phyloP scores from a whole-genome alignment of 352 stramenopile species.

The Phytopythium ostracodes region DNA sequence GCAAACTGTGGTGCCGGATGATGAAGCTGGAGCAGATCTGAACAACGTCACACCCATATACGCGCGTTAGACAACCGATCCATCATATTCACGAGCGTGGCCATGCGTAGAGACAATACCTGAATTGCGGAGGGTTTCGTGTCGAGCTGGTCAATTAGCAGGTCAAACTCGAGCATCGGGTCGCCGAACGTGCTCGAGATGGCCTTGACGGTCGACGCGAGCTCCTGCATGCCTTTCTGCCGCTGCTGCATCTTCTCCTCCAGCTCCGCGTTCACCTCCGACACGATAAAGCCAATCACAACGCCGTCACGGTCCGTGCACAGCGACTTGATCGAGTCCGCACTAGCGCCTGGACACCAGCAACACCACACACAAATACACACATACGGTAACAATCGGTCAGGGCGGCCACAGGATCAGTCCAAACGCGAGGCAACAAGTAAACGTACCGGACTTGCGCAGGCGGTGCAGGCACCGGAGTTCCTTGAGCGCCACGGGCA shows the following conservation, averaged over 20 bases:
- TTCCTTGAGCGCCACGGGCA: conserved; percentile 51
- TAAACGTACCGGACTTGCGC: conserved; percentile 69
- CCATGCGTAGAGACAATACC: conserved; percentile 18
- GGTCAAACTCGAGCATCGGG: conserved; percentile 82
- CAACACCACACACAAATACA: too few species aligned
- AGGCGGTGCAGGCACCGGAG: conserved; percentile 81
- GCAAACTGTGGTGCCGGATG: conserved; percentile 68
- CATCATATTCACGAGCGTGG: neutral
- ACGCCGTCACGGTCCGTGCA: conserved; percentile 81
- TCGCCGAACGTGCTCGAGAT: conserved; percentile 80
- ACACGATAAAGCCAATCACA: conserved; percentile 84
- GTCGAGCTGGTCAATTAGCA: conserved; percentile 80
- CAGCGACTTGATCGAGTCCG: conserved; percentile 81
- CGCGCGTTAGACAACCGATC: conserved; percentile 4
- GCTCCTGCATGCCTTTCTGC: conserved; percentile 79
- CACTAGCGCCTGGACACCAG: conserved; percentile 49
- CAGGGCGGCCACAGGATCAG: neutral
- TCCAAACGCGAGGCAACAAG: neutral
- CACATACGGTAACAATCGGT: conserved; percentile 1
- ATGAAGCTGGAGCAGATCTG: conserved; percentile 85
- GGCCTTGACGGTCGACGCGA: conserved; percentile 66
- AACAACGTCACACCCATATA: neutral
- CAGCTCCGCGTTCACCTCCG: conserved; percentile 83
- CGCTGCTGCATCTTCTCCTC: conserved; percentile 73
- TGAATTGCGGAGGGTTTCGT: conserved; percentile 84